These are phyloP conservation scores for Podosphaera aphanis DNA, from an alignment of 2,329 filamentous ascomycete genomes.

Conservation along the genomic window DNA sequence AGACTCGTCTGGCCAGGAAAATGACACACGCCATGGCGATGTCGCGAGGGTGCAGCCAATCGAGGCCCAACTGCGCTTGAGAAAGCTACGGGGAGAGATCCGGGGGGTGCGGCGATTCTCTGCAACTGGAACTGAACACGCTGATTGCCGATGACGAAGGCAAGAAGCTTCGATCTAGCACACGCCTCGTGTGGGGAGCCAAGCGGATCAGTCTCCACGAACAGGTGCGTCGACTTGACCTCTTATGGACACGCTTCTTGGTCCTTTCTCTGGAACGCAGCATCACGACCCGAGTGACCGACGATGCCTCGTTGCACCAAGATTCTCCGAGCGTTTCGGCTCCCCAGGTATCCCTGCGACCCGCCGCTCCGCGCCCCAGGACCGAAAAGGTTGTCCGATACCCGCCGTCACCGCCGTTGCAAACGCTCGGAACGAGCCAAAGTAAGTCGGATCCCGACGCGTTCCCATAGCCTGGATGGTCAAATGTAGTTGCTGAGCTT, in stretches of 20 bases:
- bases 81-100: conserved; percentile 34
- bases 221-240: conserved; percentile 32
- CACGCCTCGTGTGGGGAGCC: conserved; percentile 33
- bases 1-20: conserved; percentile 35
- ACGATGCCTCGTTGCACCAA: conserved; percentile 5
- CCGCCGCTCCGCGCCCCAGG: no score
- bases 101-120: conserved; percentile 34
- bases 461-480: conserved; percentile 32
- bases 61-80: conserved; percentile 38
- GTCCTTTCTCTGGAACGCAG: background rate
- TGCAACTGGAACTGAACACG: conserved; percentile 34
- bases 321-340: no score
- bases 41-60: conserved; percentile 31
- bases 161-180: conserved; percentile 22
- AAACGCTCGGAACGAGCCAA: no score
- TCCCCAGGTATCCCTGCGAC: no score
- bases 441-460: conserved; percentile 2
- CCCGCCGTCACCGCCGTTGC: no score
- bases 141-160: conserved; percentile 26
- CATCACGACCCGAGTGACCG: conserved; percentile 4
- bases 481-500: conserved; percentile 37
- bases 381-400: no score
- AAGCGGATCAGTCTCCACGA: conserved; percentile 31
- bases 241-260: conserved; percentile 11
- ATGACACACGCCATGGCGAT: conserved; percentile 39